Percentiles rank a stretch among this genome's conserved stretches.
Evolutionary conservation across 345 rosid species (phyloP).

Genomic region (Hibiscus trionum): DNA sequence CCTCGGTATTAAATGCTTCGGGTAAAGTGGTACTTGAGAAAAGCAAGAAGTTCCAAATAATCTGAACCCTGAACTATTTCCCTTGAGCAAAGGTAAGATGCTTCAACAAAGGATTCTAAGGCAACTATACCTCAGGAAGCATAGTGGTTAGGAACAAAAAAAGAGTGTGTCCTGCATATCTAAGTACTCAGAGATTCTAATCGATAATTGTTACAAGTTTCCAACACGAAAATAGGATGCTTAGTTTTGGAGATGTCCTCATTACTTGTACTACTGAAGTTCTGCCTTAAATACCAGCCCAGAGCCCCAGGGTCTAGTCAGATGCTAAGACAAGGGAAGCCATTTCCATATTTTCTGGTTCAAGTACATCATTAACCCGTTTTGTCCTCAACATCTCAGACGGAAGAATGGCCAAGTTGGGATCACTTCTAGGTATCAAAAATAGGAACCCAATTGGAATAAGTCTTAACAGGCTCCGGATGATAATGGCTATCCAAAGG

Average conservation of each 20-base stretch:
- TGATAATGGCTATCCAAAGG: conserved; percentile 62
- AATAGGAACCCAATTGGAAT: conserved; percentile 50
- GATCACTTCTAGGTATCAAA: conserved; percentile 52
- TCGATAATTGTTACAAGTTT: not conserved
- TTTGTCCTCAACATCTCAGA: conserved; percentile 35
- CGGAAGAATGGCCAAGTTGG: conserved; percentile 41
- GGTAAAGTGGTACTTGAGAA: not conserved
- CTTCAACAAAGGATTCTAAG: not conserved
- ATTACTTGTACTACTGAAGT: not conserved
- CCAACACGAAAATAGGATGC: not conserved
- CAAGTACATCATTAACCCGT: conserved; percentile 25
- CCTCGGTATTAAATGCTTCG: not conserved
- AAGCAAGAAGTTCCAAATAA: not conserved
- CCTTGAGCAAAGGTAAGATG: not conserved
- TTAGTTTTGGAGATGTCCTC: not conserved
- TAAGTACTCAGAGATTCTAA: not conserved
- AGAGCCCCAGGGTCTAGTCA: conserved; percentile 1
- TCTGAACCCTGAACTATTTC: not conserved
- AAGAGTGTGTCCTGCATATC: not conserved
- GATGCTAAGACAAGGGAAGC: conserved; percentile 27
- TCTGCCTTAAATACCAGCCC: not conserved
- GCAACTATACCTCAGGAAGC: not conserved
- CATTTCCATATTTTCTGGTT: conserved; percentile 43
- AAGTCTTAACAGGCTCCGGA: conserved; percentile 49
- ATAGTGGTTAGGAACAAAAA: not conserved